Base-by-base conservation (phyloP, 2,329 filamentous ascomycete genomes). In the Neofusicoccum parvum region DNA sequence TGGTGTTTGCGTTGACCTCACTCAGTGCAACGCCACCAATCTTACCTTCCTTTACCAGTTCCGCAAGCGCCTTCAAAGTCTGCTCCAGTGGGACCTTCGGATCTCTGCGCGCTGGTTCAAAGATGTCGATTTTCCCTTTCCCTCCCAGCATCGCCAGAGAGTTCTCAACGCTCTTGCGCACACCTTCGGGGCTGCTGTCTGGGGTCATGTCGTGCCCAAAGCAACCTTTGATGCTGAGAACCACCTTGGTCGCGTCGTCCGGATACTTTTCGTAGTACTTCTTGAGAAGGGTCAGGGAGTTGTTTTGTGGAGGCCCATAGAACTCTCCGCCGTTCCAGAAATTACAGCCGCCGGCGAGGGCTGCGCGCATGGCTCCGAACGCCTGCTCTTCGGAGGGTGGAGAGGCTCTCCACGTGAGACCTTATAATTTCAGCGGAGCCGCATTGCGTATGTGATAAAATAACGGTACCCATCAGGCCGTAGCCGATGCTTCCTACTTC, bases 11-110 rank as follows among this genome's bases (percentile, higher is more conserved):
- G n/a, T 72, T 74, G 53, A 81, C 80, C 68, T 84, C 82, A 11
- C 75, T 79, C 69, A 84, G 67, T 37, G 75, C 75, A 64, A 84
- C 79, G 1, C 81, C 82, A 5, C 81, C 81, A 6, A 83, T 65
- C 72, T 82, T 78, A 39, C 77, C 77, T 49, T 70, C 74, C 62
- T 77, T 74, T 58, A 78, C 73, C 49, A 77, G 75, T 50, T 77
- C 75, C 9, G 71, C 74, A 43, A 62, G 20, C 14, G 43, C 58
- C 0, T 17, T 41, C 41, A 62, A 34, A 5, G 58, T 62, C 41
- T 62, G 23, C 15, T 39, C 27, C 20, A 46, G 17, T n/a, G 43
- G 41, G 9, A 62, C 58, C 2, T 49, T 37, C 23, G 32, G 23
- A 20, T 62, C 58, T 14, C 23, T 11, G 32, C 58, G 58, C 27